These are phyloP conservation scores for Gnomoniopsis smithogilvyi DNA, from an alignment of 2,329 filamentous ascomycete genomes.

Conservation along the genomic window DNA sequence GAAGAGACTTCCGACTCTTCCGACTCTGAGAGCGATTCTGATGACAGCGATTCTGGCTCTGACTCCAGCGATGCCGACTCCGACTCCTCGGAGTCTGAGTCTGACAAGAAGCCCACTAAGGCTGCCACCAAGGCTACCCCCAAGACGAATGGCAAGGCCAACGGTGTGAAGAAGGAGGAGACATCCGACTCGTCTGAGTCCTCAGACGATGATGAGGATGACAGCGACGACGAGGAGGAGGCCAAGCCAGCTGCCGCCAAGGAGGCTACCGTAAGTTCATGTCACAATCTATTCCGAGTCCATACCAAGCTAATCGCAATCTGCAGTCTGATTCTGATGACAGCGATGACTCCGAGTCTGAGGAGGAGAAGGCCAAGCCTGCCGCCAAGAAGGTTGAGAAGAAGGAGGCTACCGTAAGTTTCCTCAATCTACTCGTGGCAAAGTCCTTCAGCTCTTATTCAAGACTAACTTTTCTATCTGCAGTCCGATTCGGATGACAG, in stretches of 20 bases:
- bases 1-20: constrained; percentile 29
- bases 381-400: constrained; percentile 21
- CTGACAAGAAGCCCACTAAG: constrained; percentile 35
- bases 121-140: constrained; percentile 32
- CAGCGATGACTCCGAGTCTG: constrained; percentile 27
- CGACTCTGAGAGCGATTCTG: constrained; percentile 30
- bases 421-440: too few species aligned
- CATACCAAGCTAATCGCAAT: background rate
- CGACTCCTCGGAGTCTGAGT: constrained; percentile 36
- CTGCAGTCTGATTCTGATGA: background rate
- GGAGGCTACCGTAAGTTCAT: constrained; percentile 21
- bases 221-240: constrained; percentile 27
- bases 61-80: constrained; percentile 32
- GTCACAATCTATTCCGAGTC: background rate
- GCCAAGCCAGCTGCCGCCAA: constrained; percentile 20
- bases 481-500: constrained; percentile 24
- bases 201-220: constrained; percentile 27
- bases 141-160: constrained; percentile 26
- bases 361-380: constrained; percentile 20
- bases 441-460: too few species aligned
- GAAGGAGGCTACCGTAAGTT: constrained; percentile 19
- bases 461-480: background rate
- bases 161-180: constrained; percentile 33
- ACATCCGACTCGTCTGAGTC: constrained; percentile 34
- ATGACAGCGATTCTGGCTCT: constrained; percentile 30